These are phyloP conservation scores for Tuber aestivum DNA, from an alignment of 495 filamentous ascomycete species.

Conservation along the genomic window DNA sequence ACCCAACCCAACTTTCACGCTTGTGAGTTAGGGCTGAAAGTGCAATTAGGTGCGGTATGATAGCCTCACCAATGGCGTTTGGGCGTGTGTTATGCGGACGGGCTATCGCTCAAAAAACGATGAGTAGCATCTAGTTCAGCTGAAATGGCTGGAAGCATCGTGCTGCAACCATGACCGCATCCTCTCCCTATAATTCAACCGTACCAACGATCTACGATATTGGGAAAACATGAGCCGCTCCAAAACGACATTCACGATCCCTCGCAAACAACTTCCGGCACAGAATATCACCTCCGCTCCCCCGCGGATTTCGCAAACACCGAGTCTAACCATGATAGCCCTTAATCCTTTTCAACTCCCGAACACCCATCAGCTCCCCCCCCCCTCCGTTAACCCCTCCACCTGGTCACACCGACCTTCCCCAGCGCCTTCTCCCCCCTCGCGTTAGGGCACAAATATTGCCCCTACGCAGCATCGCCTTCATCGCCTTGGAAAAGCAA, in stretches of 20 bases:
- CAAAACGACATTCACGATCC: not conserved
- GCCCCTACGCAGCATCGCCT: constrained; percentile 1
- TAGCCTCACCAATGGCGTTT: not conserved
- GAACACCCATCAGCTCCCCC: constrained; percentile 28
- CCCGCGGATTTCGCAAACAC: not conserved
- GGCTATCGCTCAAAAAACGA: not conserved
- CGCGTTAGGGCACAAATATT: constrained; percentile 43
- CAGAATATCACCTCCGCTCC: not conserved
- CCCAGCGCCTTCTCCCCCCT: constrained; percentile 50
- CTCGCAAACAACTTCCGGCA: not conserved
- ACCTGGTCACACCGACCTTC: no score
- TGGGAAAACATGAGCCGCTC: not conserved
- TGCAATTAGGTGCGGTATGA: not conserved
- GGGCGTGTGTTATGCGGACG: not conserved
- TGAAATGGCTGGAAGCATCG: not conserved
- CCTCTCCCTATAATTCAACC: not conserved
- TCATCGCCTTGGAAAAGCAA: no score
- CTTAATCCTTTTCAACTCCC: not conserved
- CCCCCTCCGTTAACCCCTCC: constrained; percentile 47
- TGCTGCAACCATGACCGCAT: not conserved
- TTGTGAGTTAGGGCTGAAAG: not conserved
- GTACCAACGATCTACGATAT: not conserved
- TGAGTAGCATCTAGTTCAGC: not conserved
- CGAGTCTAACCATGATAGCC: not conserved
- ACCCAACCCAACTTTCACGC: not conserved